Evolutionary conservation across 75 land plant genomes (phyloP).

Genomic region (Picea glauca): DNA sequence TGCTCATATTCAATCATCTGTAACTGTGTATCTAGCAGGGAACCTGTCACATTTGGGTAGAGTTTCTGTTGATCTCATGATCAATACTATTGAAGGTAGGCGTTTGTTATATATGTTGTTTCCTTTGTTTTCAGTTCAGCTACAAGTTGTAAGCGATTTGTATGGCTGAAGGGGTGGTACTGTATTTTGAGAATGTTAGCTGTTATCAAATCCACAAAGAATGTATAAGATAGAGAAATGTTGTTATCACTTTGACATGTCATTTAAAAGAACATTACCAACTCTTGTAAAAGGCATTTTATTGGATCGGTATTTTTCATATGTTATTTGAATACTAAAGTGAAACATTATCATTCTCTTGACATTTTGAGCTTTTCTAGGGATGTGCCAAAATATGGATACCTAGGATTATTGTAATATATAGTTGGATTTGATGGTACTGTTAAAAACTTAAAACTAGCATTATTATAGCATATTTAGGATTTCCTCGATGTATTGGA

Average conservation of each 20-base stretch:
- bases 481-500: background rate
- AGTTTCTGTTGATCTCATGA: constrained; percentile 79
- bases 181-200: background rate
- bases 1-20: background rate
- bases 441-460: background rate
- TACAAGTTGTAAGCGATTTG: background rate
- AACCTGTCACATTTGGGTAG: constrained; percentile 50
- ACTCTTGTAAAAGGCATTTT: no score
- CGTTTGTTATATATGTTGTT: background rate
- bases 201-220: background rate
- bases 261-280: no score
- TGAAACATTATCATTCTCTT: no score
- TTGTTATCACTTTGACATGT: no score
- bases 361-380: no score
- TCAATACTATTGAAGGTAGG: constrained; percentile 81
- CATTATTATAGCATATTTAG: background rate
- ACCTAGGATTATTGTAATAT: no score
- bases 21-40: constrained; percentile 41
- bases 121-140: background rate
- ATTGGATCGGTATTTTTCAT: no score
- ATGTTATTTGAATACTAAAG: no score
- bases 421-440: no score
- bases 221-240: no score
- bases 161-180: background rate
- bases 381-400: no score